Conservation (phyloP, 78 protist species). For the Mantamonas sphyraenae region DNA sequence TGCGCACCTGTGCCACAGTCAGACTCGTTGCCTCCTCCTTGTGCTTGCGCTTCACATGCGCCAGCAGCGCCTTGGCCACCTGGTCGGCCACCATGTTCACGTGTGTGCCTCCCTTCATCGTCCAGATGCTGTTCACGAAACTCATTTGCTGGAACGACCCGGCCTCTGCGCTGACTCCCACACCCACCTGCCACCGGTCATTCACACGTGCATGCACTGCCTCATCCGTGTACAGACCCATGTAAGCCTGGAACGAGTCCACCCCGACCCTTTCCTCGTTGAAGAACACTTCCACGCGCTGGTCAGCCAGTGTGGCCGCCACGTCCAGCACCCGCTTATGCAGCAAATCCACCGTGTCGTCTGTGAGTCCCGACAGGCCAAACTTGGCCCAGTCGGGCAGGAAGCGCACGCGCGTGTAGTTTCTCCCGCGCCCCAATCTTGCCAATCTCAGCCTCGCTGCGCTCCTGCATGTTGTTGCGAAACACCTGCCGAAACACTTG, state of each 20-base stretch:
- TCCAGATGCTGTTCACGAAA: conserved; percentile 94
- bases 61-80: conserved; percentile 16
- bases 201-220: conserved; percentile 10
- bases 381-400: conserved; percentile 59
- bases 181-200: conserved; percentile 40
- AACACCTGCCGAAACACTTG: conserved; percentile 23
- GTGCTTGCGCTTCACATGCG: conserved; percentile 16
- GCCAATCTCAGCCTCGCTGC: not conserved
- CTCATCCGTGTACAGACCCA: not conserved
- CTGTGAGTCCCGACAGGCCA: conserved; percentile 54
- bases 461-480: conserved; percentile 55
- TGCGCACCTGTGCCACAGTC: conserved; percentile 24
- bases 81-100: conserved; percentile 75
- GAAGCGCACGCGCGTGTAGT: conserved; percentile 61
- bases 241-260: not conserved
- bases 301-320: conserved; percentile 62
- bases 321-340: conserved; percentile 80
- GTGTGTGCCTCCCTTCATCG: conserved; percentile 95
- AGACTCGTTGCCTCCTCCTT: conserved; percentile 50
- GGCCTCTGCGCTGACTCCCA: conserved; percentile 17
- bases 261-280: conserved; percentile 6
- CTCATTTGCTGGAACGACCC: conserved; percentile 63
- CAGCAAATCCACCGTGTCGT: conserved; percentile 64
- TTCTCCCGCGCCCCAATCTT: not conserved
- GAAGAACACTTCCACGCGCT: conserved; percentile 62